Base-by-base conservation (phyloP, 805 yeast genomes). In the Candida wancherniae region DNA sequence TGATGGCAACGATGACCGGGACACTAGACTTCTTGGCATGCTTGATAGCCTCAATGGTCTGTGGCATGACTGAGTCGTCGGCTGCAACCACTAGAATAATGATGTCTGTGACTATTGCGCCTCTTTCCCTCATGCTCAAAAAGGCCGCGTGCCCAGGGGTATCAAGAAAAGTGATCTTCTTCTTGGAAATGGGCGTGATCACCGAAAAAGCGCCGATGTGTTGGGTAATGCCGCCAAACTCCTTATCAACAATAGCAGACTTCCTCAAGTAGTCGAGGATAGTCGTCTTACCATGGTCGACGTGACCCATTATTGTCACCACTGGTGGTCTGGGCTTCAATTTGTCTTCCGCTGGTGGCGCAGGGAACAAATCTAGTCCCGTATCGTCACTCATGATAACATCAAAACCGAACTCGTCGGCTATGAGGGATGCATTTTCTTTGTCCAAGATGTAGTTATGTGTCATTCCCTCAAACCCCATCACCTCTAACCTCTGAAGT, bases 111-210 rank as follows among this genome's bases (percentile, higher is more conserved):
- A 88, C 75, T 44, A 76, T 80, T 0, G 98, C 97, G 26, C 98
- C 98, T 45, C 98, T 72, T 59, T 90, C 94, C 45, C 98, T 75
- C 95, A 92, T 87, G 49, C 87, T 87, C 42, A 92, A 64, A 52
- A 92, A 92, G 0, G 97, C 97, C 8, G 96, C 94, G 61, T 92
- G 98, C 0, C 98, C 98, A 0, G 98, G 98, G 0, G 98, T 92
- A 56, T 92, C 98, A 39, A 92, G 68, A 44, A 92, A 90, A 0
- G 97, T 90, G 42, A 92, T 84, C 24, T 64, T 64, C 53, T 80
- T 82, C 47, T 80, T 77, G 1, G 92, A 73, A 1, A 71, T 54
- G 0, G 92, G 88, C 0, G 95, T 74, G n/a, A 67, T 65, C 15
- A 90, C 92, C 10, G 90, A 80, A 48, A 92, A 92, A 1, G 98